A percentile compares a stretch with the other conserved stretches of the same genome.
Evolutionary conservation across 306 rosid species (phyloP).

Genomic region (Corylus americana): DNA sequence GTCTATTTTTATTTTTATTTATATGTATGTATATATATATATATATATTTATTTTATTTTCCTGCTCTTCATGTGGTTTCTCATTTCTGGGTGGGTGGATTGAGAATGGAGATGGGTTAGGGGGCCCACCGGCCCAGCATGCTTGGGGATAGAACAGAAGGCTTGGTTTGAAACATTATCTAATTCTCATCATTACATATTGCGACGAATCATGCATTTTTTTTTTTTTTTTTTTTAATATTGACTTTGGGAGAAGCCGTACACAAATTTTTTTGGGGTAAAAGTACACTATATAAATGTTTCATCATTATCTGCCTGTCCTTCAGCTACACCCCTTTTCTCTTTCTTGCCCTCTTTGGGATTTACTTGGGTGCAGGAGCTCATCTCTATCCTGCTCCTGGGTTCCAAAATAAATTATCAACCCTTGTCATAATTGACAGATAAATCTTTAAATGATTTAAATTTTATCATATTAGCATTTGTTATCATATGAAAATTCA

Average conservation of each 20-base stretch:
- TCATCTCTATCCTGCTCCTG: background rate
- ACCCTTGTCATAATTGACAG: too few relatives aligned
- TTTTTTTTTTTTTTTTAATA: conserved; percentile 41
- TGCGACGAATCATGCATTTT: conserved; percentile 34
- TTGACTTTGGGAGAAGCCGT: conserved; percentile 44
- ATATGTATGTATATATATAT: background rate
- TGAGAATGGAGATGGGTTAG: conserved; percentile 7
- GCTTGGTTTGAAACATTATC: conserved; percentile 35
- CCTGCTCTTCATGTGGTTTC: too few relatives aligned
- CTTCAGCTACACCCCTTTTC: conserved; percentile 27
- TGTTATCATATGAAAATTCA: too few relatives aligned
- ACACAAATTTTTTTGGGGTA: background rate
- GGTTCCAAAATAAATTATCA: background rate
- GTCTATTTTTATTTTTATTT: background rate
- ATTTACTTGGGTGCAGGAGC: conserved; percentile 14
- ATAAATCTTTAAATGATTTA: too few relatives aligned
- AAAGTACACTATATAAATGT: conserved; percentile 15
- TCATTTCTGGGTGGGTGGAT: background rate
- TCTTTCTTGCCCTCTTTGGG: conserved; percentile 4
- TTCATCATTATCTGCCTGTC: conserved; percentile 34
- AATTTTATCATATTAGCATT: too few relatives aligned
- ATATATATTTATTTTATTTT: too few relatives aligned
- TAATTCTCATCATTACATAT: conserved; percentile 47
- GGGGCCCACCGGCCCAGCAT: too few relatives aligned
- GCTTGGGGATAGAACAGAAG: conserved; percentile 15